Percentiles rank a stretch among this genome's conserved stretches.
Conservation (phyloP, 306 rosid species). For the Elaeagnus macrophylla region DNA sequence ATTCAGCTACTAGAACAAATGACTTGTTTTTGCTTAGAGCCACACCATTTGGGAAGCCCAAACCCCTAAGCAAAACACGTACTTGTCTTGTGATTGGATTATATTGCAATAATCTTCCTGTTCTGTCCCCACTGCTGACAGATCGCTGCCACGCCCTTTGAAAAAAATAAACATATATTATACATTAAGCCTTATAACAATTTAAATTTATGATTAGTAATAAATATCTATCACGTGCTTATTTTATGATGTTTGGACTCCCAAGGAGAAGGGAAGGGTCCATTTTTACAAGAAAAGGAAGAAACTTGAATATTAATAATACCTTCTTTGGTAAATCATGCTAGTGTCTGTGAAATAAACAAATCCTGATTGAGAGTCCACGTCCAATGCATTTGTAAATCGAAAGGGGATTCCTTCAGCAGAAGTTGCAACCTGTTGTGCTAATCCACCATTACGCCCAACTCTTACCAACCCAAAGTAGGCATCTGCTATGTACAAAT, state of each 20-base stretch:
- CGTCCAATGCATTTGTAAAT: conserved; percentile 44
- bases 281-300: too few relatives aligned
- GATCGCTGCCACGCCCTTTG: conserved; percentile 28
- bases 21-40: conserved; percentile 49
- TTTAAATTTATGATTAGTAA: too few relatives aligned
- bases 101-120: conserved; percentile 46
- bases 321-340: conserved; percentile 48
- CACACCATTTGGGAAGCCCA: conserved; percentile 56
- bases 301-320: background rate
- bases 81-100: conserved; percentile 31
- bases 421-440: conserved; percentile 29
- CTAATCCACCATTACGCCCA: conserved; percentile 30
- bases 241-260: too few relatives aligned
- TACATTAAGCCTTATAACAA: too few relatives aligned
- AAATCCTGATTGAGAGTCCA: conserved; percentile 28
- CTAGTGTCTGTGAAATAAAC: conserved; percentile 55
- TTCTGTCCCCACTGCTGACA: conserved; percentile 33
- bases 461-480: conserved; percentile 40
- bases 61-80: conserved; percentile 27
- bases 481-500: conserved; percentile 43
- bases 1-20: conserved; percentile 37
- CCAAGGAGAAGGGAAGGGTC: too few relatives aligned
- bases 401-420: conserved; percentile 31
- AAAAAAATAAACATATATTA: too few relatives aligned
- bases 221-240: too few relatives aligned